These are phyloP conservation scores for Arabidopsis hybrid DNA, from an alignment of 441 rosid genomes.

Conservation along the genomic window DNA sequence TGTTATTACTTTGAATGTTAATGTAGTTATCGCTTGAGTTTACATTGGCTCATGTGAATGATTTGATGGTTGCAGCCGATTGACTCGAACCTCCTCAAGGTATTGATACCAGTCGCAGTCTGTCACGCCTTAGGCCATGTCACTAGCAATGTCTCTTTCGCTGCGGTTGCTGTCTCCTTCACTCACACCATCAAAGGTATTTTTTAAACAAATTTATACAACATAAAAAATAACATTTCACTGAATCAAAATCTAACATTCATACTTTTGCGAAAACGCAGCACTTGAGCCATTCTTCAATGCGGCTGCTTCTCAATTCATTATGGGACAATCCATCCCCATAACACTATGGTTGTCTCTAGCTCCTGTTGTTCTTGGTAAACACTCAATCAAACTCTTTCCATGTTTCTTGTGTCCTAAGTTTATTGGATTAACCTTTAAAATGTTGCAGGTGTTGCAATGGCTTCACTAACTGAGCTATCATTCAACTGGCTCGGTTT, in stretches of 20 bases:
- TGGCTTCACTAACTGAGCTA: constrained; percentile 93
- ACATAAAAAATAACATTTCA: background rate
- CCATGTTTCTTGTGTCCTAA: constrained; percentile 7
- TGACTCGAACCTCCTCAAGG: constrained; percentile 71
- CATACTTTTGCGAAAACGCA: constrained; percentile 33
- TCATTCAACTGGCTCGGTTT: constrained; percentile 95
- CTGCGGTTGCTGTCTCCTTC: constrained; percentile 98
- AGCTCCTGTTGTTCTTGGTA: constrained; percentile 93
- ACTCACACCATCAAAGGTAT: constrained; percentile 92
- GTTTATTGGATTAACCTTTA: background rate
- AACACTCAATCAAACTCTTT: background rate
- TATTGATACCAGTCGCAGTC: constrained; percentile 86
- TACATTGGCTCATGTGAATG: background rate
- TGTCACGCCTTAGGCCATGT: constrained; percentile 95
- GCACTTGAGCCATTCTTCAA: constrained; percentile 99
- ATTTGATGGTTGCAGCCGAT: constrained; percentile 67
- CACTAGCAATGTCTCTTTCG: constrained; percentile 90
- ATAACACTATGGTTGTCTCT: constrained; percentile 84
- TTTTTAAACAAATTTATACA: background rate
- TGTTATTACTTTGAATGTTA: background rate
- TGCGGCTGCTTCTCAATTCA: constrained; percentile 90
- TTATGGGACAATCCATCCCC: constrained; percentile 87
- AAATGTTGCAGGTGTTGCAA: constrained; percentile 67
- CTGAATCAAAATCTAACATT: constrained; percentile 2
- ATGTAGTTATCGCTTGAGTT: background rate